Percentiles rank a stretch among this genome's conserved stretches.
Evolutionary conservation across 495 filamentous ascomycete species (phyloP).

Genomic region (Aspergillus leporis): DNA sequence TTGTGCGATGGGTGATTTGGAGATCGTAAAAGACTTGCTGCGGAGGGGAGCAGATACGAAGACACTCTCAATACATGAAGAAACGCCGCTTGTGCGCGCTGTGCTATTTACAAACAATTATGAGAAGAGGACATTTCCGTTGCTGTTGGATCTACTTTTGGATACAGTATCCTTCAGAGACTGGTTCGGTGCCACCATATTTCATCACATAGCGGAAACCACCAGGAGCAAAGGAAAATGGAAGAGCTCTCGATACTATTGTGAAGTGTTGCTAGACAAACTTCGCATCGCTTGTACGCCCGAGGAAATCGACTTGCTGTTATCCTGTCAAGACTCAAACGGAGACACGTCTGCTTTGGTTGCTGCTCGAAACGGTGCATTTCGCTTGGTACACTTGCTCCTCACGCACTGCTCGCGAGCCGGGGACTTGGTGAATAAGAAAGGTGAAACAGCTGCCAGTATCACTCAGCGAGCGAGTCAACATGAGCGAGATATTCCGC

Average conservation of each 20-base stretch:
- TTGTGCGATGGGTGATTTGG: conserved; percentile 94
- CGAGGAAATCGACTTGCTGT: conserved; percentile 64
- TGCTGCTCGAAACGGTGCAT: conserved; percentile 67
- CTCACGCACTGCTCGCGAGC: conserved; percentile 63
- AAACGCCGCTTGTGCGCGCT: conserved; percentile 92
- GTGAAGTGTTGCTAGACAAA: conserved; percentile 86
- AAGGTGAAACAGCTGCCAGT: conserved; percentile 75
- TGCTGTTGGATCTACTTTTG: conserved; percentile 74
- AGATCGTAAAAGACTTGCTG: conserved; percentile 82
- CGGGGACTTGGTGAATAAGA: conserved; percentile 75
- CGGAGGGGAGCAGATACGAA: conserved; percentile 67
- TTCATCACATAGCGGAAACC: conserved; percentile 88
- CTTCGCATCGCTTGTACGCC: conserved; percentile 66
- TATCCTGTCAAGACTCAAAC: conserved; percentile 75
- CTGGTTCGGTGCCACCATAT: conserved; percentile 75
- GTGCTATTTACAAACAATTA: conserved; percentile 95
- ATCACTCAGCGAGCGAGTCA: conserved; percentile 53
- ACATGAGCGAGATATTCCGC: conserved; percentile 37
- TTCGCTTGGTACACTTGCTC: conserved; percentile 46
- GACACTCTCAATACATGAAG: conserved; percentile 72
- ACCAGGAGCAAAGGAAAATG: conserved; percentile 77
- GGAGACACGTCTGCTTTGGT: conserved; percentile 90
- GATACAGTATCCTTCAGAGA: conserved; percentile 75
- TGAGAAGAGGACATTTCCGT: conserved; percentile 82
- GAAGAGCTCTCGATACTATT: conserved; percentile 84